phyloP scores from a whole-genome alignment of 768 basidiomycete genomes.

The Hypholoma fasciculare region DNA sequence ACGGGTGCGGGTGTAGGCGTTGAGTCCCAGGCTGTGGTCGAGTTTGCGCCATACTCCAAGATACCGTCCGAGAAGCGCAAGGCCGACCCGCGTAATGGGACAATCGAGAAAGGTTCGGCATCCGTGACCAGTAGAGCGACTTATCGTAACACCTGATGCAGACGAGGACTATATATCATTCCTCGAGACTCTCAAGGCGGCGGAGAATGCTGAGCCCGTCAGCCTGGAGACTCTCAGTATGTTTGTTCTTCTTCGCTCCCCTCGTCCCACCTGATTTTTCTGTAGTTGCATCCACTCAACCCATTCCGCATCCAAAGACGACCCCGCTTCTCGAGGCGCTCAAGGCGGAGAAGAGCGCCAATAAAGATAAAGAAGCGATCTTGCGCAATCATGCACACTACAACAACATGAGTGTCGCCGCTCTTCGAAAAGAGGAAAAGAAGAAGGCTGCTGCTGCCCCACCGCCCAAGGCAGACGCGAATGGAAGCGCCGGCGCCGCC shows the following conservation, averaged over 20 bases:
- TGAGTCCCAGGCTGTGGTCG: slow-evolving; percentile 86
- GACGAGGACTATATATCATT: slow-evolving; percentile 87
- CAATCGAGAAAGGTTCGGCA: slow-evolving; percentile 82
- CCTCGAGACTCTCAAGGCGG: slow-evolving; percentile 65
- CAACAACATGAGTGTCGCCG: slow-evolving; percentile 36
- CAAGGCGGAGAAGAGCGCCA: slow-evolving; percentile 75
- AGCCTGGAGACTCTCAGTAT: slow-evolving; percentile 66
- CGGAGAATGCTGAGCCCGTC: slow-evolving; percentile 50
- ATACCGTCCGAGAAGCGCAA: slow-evolving; percentile 76
- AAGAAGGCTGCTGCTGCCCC: slow-evolving; percentile 21
- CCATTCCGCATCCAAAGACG: slow-evolving; percentile 65
- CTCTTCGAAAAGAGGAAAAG: slow-evolving; percentile 36
- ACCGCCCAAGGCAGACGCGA: slow-evolving; percentile 8
- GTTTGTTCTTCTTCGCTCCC: slow-evolving; percentile 16
- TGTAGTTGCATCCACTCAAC: slow-evolving; percentile 65
- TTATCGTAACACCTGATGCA: slow-evolving; percentile 23
- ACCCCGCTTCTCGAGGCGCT: slow-evolving; percentile 94
- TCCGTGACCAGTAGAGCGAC: not conserved
- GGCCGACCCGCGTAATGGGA: slow-evolving; percentile 75
- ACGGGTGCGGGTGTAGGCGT: slow-evolving; percentile 55
- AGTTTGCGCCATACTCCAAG: slow-evolving; percentile 93
- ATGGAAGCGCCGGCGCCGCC: slow-evolving; percentile 16
- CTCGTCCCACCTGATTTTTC: slow-evolving; percentile 1
- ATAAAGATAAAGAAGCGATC: slow-evolving; percentile 73
- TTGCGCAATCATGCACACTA: slow-evolving; percentile 74